These are phyloP conservation scores for Chrysoporthe deuterocubensis DNA, from an alignment of 2,329 filamentous ascomycete species.

Conservation along the genomic window DNA sequence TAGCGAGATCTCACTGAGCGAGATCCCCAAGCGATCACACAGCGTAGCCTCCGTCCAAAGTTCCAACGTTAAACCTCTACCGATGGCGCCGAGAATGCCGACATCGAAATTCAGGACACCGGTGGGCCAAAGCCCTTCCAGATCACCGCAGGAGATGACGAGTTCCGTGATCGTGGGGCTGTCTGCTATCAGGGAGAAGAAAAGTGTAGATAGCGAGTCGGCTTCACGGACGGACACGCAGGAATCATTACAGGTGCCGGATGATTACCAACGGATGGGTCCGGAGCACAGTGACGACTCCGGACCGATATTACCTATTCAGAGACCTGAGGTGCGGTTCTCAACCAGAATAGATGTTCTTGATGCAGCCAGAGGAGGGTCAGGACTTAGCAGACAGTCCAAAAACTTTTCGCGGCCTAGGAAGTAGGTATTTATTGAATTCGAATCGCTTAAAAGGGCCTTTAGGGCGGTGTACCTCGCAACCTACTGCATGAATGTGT, in stretches of 20 bases:
- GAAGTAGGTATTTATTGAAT: background rate
- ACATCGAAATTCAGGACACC: conserved; percentile 10
- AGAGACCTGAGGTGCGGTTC: conserved; percentile 21
- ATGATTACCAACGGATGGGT: conserved; percentile 13
- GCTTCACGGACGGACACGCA: conserved; percentile 19
- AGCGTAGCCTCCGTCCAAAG: conserved; percentile 8
- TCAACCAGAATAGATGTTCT: conserved; percentile 12
- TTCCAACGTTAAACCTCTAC: conserved; percentile 20
- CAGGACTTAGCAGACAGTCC: background rate
- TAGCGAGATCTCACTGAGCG: conserved; percentile 21
- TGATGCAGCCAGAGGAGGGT: background rate
- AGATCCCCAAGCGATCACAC: conserved; percentile 10
- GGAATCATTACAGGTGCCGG: conserved; percentile 18
- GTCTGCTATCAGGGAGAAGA: conserved; percentile 21
- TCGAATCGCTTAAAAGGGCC: background rate
- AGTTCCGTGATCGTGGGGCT: background rate
- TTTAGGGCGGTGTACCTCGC: too few relatives aligned
- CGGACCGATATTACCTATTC: conserved; percentile 27
- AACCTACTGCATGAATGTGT: too few relatives aligned
- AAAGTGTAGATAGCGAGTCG: background rate
- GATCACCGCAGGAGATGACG: background rate
- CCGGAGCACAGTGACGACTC: conserved; percentile 27
- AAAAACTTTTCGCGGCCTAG: conserved; percentile 8
- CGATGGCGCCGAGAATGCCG: background rate
- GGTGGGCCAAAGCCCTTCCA: background rate